These are phyloP conservation scores for Xylaria cubensis DNA, from an alignment of 495 filamentous ascomycete species.

Conservation along the genomic window DNA sequence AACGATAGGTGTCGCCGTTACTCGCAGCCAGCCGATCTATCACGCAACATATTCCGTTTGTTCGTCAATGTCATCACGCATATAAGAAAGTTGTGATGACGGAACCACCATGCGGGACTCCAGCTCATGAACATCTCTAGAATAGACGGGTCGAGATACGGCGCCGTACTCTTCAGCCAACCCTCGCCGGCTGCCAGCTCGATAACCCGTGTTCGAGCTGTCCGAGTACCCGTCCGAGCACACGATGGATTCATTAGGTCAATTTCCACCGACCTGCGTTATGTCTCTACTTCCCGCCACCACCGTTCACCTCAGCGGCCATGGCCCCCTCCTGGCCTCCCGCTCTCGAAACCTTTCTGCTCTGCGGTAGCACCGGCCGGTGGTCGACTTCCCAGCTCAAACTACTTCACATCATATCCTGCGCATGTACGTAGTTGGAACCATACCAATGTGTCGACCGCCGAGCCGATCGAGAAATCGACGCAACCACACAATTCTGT, in stretches of 20 bases:
- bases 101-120: constrained; percentile 52
- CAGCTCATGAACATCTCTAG: constrained; percentile 60
- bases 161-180: constrained; percentile 53
- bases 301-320: constrained; percentile 5
- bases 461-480: constrained; percentile 1
- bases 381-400: constrained; percentile 24
- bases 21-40: neutral
- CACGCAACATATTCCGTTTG: constrained; percentile 21
- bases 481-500: neutral
- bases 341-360: constrained; percentile 23
- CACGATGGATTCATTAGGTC: constrained; percentile 23
- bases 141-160: constrained; percentile 60
- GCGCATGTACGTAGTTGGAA: constrained; percentile 32
- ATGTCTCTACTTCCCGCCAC: constrained; percentile 12
- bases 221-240: constrained; percentile 17
- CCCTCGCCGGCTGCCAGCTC: constrained; percentile 38
- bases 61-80: constrained; percentile 29
- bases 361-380: constrained; percentile 31
- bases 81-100: constrained; percentile 48
- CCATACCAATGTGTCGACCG: constrained; percentile 20
- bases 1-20: neutral
- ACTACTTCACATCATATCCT: constrained; percentile 28
- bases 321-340: constrained; percentile 20
- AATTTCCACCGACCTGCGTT: constrained; percentile 12
- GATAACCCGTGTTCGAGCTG: constrained; percentile 24